phyloP scores from a whole-genome alignment of 768 basidiomycete genomes.

The Kwoniella heveanensis region DNA sequence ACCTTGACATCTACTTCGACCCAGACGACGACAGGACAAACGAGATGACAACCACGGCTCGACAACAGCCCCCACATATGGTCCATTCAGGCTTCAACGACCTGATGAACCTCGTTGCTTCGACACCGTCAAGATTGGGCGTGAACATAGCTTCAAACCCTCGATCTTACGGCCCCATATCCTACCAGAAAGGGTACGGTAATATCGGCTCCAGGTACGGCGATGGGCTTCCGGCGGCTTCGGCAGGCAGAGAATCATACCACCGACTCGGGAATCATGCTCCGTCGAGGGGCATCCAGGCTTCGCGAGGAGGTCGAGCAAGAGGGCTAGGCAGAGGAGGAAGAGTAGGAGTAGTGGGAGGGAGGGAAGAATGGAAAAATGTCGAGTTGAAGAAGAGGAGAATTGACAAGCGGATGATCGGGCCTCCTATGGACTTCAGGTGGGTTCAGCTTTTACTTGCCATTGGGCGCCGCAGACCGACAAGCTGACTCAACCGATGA shows the following conservation, averaged over 20 bases:
- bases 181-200: slow-evolving; percentile 3
- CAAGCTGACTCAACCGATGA: neutral
- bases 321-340: slow-evolving; percentile 15
- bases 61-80: slow-evolving; percentile 19
- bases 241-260: slow-evolving; percentile 4
- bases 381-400: slow-evolving; percentile 35
- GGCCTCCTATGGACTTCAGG: slow-evolving; percentile 53
- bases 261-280: neutral
- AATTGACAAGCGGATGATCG: slow-evolving; percentile 51
- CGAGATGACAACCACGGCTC: slow-evolving; percentile 20
- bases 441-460: slow-evolving; percentile 12
- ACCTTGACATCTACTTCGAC: neutral
- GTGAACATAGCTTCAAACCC: slow-evolving; percentile 11
- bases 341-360: slow-evolving; percentile 3
- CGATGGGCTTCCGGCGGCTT: slow-evolving; percentile 5
- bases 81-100: slow-evolving; percentile 44
- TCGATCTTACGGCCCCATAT: neutral
- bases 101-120: slow-evolving; percentile 32
- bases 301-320: slow-evolving; percentile 13
- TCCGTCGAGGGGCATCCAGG: neutral
- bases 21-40: neutral
- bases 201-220: slow-evolving; percentile 6
- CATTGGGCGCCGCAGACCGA: neutral
- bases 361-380: slow-evolving; percentile 23
- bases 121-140: slow-evolving; percentile 36